These are phyloP conservation scores for Diaporthe citriasiana DNA, from an alignment of 2,329 filamentous ascomycete species.

Conservation along the genomic window DNA sequence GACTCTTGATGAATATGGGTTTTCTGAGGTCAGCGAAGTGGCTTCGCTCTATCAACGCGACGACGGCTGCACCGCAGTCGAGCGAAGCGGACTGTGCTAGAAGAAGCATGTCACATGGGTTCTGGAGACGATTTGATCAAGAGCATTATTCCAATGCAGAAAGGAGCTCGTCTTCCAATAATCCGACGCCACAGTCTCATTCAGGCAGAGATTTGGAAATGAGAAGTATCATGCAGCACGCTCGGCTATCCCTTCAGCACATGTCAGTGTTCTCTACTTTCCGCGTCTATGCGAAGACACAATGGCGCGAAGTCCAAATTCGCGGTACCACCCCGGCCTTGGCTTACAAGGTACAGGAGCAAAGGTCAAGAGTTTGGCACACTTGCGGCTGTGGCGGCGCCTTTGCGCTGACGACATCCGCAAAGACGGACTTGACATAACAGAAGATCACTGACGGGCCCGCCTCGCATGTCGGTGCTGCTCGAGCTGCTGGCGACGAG, in stretches of 20 bases:
- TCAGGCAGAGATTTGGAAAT: background rate
- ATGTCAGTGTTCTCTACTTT: background rate
- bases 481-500: background rate
- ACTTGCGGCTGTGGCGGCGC: conserved; percentile 7
- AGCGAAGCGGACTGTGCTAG: background rate
- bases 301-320: background rate
- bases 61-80: no score
- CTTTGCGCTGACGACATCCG: conserved; percentile 19
- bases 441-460: background rate
- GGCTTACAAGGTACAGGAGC: background rate
- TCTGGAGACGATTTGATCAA: background rate
- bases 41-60: background rate
- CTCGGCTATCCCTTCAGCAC: background rate
- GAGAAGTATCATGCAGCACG: background rate
- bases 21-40: background rate
- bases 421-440: background rate
- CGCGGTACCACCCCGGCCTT: background rate
- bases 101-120: background rate
- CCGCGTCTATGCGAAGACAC: background rate
- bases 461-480: background rate
- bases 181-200: background rate
- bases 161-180: background rate
- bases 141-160: background rate
- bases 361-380: background rate
- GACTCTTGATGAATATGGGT: background rate